Base-by-base conservation (phyloP, 352 stramenopile genomes). In the Hyphochytrium catenoides region DNA sequence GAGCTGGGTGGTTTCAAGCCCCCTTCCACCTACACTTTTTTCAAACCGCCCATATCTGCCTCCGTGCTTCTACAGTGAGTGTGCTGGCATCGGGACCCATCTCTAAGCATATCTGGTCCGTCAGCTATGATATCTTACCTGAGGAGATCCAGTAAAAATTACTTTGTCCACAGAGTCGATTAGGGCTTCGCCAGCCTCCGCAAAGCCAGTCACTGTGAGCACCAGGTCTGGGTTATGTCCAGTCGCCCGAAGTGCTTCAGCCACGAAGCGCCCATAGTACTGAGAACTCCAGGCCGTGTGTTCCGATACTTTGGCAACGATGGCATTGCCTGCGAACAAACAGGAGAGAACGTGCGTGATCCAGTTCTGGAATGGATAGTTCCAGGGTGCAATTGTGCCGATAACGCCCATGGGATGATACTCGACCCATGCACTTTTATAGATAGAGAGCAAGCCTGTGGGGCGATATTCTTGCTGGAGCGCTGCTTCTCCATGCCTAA, bases 291-390 rank as follows among this genome's bases (percentile, higher is more conserved):
- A 90, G 4, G 49, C 70, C 1, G 74, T 76, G 47, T 85, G 74
- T 42, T 87, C 72, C 4, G 53, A 74, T 17, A 83, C 67, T 52
- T 91, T 91, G 26, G 56, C 59, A 1, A 91, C 69, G 1, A 91
- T 66, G 11, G 55, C 75, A 54, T 91, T 91, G 11, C 75, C 75
- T 26, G 59, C 59, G 40, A 87, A 82, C 14, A 87, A 46, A 3
- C 65, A 72, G n/a, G 62, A 74, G 34, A 81, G 54, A 18, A 91
- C 56, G 47, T 84, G 75, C 57, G 89, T 91, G 14, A 84, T 56
- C 49, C 85, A 52, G 46, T 88, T 88, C 48, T 86, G 71, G 54
- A 83, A 83, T 7, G 57, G 57, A 36, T 62, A 68, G 48, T 68
- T 68, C 57, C 57, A 68, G 33, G 63, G 63, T 29, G 69, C 68